Evolutionary conservation across 768 basidiomycete species (phyloP).

Genomic region (Trametes sanguinea): DNA sequence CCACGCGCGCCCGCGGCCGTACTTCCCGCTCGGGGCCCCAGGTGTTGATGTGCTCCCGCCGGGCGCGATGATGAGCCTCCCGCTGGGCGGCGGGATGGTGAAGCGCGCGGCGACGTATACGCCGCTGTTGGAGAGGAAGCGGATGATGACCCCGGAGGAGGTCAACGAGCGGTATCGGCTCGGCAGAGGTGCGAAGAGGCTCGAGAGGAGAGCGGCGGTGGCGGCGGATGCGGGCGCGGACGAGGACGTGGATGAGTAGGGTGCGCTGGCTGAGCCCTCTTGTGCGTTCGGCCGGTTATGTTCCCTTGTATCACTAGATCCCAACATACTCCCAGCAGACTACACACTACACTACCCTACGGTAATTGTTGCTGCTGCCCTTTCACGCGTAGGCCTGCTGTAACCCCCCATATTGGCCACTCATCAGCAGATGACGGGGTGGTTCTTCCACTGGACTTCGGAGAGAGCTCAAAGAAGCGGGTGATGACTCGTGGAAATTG

Average conservation of each 20-base stretch:
- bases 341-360: too few species aligned
- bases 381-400: too few species aligned
- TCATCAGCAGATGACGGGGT: too few species aligned
- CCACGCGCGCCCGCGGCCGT: conserved; percentile 45
- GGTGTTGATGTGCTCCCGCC: conserved; percentile 6
- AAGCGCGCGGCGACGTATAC: conserved; percentile 64
- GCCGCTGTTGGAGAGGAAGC: conserved; percentile 63
- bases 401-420: too few species aligned
- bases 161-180: conserved; percentile 79
- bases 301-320: too few species aligned
- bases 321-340: too few species aligned
- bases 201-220: conserved; percentile 15
- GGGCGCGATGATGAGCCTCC: conserved; percentile 47
- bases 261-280: too few species aligned
- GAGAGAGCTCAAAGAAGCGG: too few species aligned
- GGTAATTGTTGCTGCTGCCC: too few species aligned
- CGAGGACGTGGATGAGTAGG: conserved; percentile 22
- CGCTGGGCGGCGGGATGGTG: conserved; percentile 71
- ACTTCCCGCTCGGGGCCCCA: conserved; percentile 39
- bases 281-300: too few species aligned
- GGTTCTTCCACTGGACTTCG: too few species aligned
- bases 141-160: conserved; percentile 70
- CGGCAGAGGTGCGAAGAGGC: conserved; percentile 57
- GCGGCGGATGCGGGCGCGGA: background rate
- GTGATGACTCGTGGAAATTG: too few species aligned